Conservation (phyloP, 169 alveolate species). For the Plasmodium blacklocki region DNA sequence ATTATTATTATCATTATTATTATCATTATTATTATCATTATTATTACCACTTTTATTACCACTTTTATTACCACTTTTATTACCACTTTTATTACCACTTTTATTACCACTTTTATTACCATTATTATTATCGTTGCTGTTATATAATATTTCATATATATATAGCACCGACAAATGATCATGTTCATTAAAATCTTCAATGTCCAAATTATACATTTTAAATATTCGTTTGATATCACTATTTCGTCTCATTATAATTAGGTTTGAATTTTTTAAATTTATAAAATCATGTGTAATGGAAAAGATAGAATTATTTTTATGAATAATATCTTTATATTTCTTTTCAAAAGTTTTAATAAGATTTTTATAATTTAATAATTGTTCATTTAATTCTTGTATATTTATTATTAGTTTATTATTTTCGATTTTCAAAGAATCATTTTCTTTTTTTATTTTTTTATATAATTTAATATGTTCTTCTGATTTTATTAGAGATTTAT, state of each 20-base stretch:
- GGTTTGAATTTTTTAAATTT: constrained; percentile 30
- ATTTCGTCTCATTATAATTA: constrained; percentile 8
- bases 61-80: background rate
- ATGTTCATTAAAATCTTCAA: background rate
- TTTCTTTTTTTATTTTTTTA: constrained; percentile 13
- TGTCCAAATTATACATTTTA: constrained; percentile 15
- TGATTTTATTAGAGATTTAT: constrained; percentile 13
- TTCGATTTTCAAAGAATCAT: constrained; percentile 9
- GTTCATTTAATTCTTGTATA: background rate
- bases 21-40: too few species aligned
- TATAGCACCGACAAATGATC: constrained; percentile 28
- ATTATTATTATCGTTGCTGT: background rate
- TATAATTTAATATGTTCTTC: constrained; percentile 35
- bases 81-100: too few species aligned
- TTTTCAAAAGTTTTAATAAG: constrained; percentile 17
- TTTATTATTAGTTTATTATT: constrained; percentile 4
- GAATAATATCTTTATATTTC: constrained; percentile 14
- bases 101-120: background rate
- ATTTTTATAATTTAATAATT: constrained; percentile 20
- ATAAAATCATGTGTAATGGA: constrained; percentile 62
- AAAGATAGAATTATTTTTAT: constrained; percentile 49
- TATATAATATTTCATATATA: constrained; percentile 26
- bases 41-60: too few species aligned
- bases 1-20: background rate
- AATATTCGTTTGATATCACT: constrained; percentile 19